Evolutionary conservation across 73 alveolate genomes (phyloP), one percentile per base, ranked within the genome.

Genomic region (Diophrys sp.): DNA sequence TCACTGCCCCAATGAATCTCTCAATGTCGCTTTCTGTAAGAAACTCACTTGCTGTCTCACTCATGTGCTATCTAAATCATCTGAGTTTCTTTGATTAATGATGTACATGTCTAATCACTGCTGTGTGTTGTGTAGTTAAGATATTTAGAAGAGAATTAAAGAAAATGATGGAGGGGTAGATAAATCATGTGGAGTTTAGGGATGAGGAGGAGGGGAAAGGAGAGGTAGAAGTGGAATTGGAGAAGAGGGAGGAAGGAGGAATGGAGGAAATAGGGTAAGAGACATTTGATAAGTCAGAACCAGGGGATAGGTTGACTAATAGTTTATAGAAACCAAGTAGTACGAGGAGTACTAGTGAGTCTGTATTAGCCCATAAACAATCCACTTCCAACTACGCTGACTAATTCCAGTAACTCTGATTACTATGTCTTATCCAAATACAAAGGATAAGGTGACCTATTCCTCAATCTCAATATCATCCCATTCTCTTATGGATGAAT

Each of bases 1-100:
- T n/a, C 98, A 94, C 84, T 84, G 93, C 8, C 96, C 96, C 32
- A 91, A 96, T 82, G 99, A 96, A 71, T 71, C 71, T 81, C 33
- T 96, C 23, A 80, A 94, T 75, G 73, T 96, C 5, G 88, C 93
- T 14, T 93, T 75, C 79, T 74, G 91, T 2, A 91, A 86, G 85
- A 91, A 91, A 56, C 71, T 96, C 56, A 86, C 88, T 54, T 33
- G 69, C 23, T 26, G 14, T 8, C 27, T 71, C 1, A 29, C 79
- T 0, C 79, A 71, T 71, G 79, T 33, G 32, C 68, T 71, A 23
- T 62, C 56, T 71, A 62, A 62, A 14, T 26, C 31, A 11, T 14
- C 73, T 62, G 5, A 62, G 23, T 44, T 44, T 18, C 18, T 44
- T 11, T 44, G 62, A 44, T 44, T 44, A 11, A 44, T 44, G n/a